phyloP scores from a whole-genome alignment of 495 filamentous ascomycete genomes.

The Parachaetomium inaequale region DNA sequence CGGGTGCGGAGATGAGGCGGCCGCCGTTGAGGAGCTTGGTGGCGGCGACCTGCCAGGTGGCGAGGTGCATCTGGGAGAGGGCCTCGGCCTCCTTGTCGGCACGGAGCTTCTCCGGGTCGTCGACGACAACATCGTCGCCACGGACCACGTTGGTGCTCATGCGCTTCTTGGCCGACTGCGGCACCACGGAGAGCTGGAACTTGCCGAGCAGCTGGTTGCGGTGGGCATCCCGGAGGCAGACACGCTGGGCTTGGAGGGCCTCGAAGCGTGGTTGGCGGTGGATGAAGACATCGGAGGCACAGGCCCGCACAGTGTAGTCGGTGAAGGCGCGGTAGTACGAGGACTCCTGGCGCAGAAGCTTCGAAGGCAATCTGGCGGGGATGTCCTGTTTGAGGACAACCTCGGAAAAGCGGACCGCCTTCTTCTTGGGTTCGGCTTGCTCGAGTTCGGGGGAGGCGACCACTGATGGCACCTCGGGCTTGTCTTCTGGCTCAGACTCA shows the following conservation, averaged over 20 bases:
- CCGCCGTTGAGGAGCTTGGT: constrained; percentile 75
- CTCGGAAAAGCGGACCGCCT: constrained; percentile 72
- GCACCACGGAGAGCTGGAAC: constrained; percentile 60
- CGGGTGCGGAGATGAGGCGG: constrained; percentile 71
- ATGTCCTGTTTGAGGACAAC: constrained; percentile 48
- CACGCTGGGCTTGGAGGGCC: constrained; percentile 77
- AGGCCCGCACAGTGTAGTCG: constrained; percentile 56
- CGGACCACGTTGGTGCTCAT: constrained; percentile 57
- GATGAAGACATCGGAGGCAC: constrained; percentile 69
- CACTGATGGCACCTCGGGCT: constrained; percentile 29
- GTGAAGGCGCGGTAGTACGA: constrained; percentile 93
- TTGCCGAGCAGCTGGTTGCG: constrained; percentile 72
- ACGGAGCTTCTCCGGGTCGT: constrained; percentile 58
- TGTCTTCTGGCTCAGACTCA: constrained; percentile 25
- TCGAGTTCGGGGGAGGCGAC: constrained; percentile 23
- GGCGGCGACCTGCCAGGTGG: constrained; percentile 79
- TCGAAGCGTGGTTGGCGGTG: constrained; percentile 83
- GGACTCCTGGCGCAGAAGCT: constrained; percentile 58
- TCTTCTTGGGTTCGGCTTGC: constrained; percentile 52
- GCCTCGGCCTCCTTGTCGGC: constrained; percentile 78
- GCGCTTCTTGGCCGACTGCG: constrained; percentile 53
- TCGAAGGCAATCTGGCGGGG: constrained; percentile 45
- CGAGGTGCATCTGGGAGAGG: constrained; percentile 65
- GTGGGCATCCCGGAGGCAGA: constrained; percentile 60
- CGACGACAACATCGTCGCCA: constrained; percentile 51